A percentile compares a stretch with the other conserved stretches of the same genome.
phyloP scores from a whole-genome alignment of 1,284 basidiomycete genomes.

The Ceratobasidium sp. region DNA sequence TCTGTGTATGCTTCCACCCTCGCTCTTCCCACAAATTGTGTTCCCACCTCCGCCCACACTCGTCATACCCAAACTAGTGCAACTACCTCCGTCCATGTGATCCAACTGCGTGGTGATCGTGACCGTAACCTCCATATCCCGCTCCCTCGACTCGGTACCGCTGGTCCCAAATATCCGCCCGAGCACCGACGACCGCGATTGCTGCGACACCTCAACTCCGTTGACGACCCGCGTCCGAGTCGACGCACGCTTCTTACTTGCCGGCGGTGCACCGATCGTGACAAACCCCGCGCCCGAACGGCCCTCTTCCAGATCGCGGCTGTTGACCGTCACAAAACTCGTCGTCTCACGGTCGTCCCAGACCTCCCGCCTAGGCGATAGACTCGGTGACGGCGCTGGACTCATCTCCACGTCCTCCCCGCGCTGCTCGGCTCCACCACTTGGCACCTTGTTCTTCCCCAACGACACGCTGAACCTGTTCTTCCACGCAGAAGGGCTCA shows the following conservation, averaged over 20 bases:
- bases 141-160: not conserved
- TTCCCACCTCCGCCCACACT: slow-evolving; percentile 6
- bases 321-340: not conserved
- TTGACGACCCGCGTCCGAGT: not conserved
- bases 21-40: not conserved
- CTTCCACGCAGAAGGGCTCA: slow-evolving; percentile 28
- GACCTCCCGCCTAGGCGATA: slow-evolving; percentile 27
- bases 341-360: slow-evolving; percentile 15
- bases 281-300: slow-evolving; percentile 1
- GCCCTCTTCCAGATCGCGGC: slow-evolving; percentile 11
- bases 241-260: slow-evolving; percentile 33
- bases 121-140: slow-evolving; percentile 38
- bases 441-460: not conserved
- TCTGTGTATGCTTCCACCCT: not conserved
- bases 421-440: not conserved
- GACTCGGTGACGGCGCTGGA: not conserved
- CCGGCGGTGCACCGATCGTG: slow-evolving; percentile 25
- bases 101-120: slow-evolving; percentile 39
- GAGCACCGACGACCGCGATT: slow-evolving; percentile 22
- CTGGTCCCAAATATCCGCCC: slow-evolving; percentile 16
- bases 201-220: slow-evolving; percentile 7
- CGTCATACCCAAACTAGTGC: slow-evolving; percentile 1
- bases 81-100: not conserved
- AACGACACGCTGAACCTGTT: not conserved
- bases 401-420: slow-evolving; percentile 17